These are phyloP conservation scores for Fulvia fulva DNA, from an alignment of 2,329 filamentous ascomycete species.

Conservation along the genomic window DNA sequence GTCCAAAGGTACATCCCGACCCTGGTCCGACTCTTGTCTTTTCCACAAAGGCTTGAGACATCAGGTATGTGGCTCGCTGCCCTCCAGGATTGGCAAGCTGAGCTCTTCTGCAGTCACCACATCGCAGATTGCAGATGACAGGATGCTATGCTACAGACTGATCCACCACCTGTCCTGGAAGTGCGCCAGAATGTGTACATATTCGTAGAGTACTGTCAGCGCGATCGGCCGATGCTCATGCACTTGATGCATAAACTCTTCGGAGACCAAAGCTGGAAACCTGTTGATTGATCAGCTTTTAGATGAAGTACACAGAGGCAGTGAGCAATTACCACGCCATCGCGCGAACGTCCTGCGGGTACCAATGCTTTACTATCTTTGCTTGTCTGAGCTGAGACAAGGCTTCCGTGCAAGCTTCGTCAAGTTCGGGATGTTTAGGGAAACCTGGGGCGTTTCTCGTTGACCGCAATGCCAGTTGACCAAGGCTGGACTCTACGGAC, in stretches of 20 bases:
- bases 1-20: too few relatives aligned
- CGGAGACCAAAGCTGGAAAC: conserved; percentile 24
- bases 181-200: conserved; percentile 16
- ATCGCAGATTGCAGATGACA: conserved; percentile 19
- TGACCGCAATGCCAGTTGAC: neutral
- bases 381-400: conserved; percentile 7
- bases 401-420: conserved; percentile 9
- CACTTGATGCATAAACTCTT: conserved; percentile 21
- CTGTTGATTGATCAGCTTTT: too few relatives aligned
- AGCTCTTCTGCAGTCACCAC: neutral
- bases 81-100: neutral
- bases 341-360: conserved; percentile 16
- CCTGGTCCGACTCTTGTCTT: too few relatives aligned
- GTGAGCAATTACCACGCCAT: conserved; percentile 22
- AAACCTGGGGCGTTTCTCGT: neutral
- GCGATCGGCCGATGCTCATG: conserved; percentile 20
- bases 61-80: neutral
- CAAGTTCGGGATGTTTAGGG: conserved; percentile 1
- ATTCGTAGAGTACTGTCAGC: conserved; percentile 21
- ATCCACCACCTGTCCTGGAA: conserved; percentile 25
- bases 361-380: conserved; percentile 6
- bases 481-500: neutral
- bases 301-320: too few relatives aligned
- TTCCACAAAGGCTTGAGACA: neutral
- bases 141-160: conserved; percentile 20